Evolutionary conservation across 306 rosid species (phyloP), one percentile per base, ranked within the genome.

Genomic region (Clitoria ternatea): DNA sequence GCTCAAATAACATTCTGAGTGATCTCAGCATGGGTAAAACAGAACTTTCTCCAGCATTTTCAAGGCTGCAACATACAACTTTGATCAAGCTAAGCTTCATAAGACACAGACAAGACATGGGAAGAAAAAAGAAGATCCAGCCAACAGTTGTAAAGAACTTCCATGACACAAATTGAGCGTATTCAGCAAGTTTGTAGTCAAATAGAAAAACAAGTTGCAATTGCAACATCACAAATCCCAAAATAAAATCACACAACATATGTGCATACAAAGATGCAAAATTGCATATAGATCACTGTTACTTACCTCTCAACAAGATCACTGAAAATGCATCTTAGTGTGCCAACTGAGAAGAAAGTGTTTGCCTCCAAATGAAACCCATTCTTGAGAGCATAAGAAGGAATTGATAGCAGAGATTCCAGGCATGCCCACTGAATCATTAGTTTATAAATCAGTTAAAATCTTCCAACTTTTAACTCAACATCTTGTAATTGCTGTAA

Each of bases 31-130:
- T 90, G 62, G 92, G 84, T 78, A 93, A 78, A 76, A 90, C 85
- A 76, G 96, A 90, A 65, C 82, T 74, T 87, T 93, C 98, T 73
- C 97, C 98, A 61, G 98, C 97, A 80, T 90, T 90, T 82, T 93
- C 94, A 35, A 93, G 94, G 86, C 97, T 93, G 88, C 82, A 84
- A 74, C 76, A 73, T 40, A 82, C 14, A 60, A 61, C 54, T 33
- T 65, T 49, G 54, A 27, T 57, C 75, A 57, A 69, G 77, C 61
- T 70, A 54, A 56, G 59, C 59, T 32, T 24, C 30, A 69, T 27
- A 59, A 35, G n/a, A 33, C 24, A 70, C n/a, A 55, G 39, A 56
- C 44, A 29, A 60, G 48, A 63, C 14, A 52, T 40, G 5, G 18
- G 6, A 7, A 37, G 45, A 15, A 24, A 14, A 75, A 43, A 70